Base-by-base conservation (phyloP, 352 stramenopile genomes). In the Globisporangium radiosum region DNA sequence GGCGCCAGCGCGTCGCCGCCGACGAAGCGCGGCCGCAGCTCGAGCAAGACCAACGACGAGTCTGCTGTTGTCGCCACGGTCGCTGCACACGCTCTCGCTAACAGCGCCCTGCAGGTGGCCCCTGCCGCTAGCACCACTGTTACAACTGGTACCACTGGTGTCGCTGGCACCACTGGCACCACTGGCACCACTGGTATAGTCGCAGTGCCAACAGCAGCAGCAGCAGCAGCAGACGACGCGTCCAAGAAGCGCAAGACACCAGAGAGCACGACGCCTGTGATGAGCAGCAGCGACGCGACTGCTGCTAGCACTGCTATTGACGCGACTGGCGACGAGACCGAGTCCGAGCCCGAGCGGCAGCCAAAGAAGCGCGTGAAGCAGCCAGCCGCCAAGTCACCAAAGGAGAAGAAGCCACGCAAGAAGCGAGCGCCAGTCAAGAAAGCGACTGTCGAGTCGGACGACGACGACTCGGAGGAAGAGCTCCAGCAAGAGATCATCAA, bases 341-440 rank as follows among this genome's bases (percentile, higher is more conserved):
- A 82, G 59, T 82, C 73, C 9, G 73, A 85, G 57, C 67, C 67
- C 4, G 73, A 81, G 54, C 78, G 68, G 45, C 60, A 78, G 58
- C 65, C 73, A 8, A 78, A 75, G 57, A 85, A 85, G 56, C 64
- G 66, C 6, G 65, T 67, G 33, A 75, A 81, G 60, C 67, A 51
- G 40, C 17, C 53, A 7, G 11, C 56, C 17, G 39, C 57, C 19
- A 53, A 50, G 38, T 43, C 52, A 7, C 43, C 57, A 8, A 64
- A 48, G 37, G 52, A 44, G 47, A 84, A 69, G 66, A 68, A 65
- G 60, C 72, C 63, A 0, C 72, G 73, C n/a, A 81, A 70, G 63
- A 73, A 81, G 62, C 85, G 83, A 59, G 57, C 51, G 44, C 40
- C 40, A 13, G 7, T 8, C 7, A 44, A 44, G 5, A 57, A 63